Evolutionary conservation across 768 basidiomycete genomes (phyloP).

Genomic region (Leccinum rimulosum): DNA sequence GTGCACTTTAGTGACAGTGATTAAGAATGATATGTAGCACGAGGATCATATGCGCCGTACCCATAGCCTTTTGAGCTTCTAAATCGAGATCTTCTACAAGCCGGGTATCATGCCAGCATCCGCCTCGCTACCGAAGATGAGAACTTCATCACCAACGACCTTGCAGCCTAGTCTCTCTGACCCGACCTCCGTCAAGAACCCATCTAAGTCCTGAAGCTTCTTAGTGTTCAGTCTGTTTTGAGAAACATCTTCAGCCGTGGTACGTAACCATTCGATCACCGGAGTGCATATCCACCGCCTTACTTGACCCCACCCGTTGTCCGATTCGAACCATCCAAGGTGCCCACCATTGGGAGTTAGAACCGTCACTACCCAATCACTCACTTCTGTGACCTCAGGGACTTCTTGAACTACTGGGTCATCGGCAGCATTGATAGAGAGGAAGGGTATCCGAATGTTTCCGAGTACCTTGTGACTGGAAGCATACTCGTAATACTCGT

Average conservation of each 20-base stretch:
- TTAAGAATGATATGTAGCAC: constrained; percentile 34
- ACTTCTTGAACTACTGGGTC: constrained; percentile 72
- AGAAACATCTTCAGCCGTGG: constrained; percentile 52
- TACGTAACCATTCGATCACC: constrained; percentile 67
- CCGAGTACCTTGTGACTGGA: constrained; percentile 62
- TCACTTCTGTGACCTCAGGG: constrained; percentile 54
- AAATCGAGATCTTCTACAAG: constrained; percentile 38
- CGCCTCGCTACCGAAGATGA: constrained; percentile 52
- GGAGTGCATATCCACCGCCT: constrained; percentile 68
- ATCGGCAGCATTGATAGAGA: constrained; percentile 72
- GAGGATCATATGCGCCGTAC: constrained; percentile 9
- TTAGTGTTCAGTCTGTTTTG: constrained; percentile 32
- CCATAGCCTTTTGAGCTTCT: constrained; percentile 9
- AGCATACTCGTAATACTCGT: constrained; percentile 48
- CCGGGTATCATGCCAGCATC: constrained; percentile 61
- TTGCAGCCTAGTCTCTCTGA: constrained; percentile 55
- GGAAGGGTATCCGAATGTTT: constrained; percentile 66
- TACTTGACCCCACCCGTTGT: constrained; percentile 31
- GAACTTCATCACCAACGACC: constrained; percentile 49
- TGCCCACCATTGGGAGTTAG: constrained; percentile 70
- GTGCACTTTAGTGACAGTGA: constrained; percentile 88
- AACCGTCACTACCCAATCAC: constrained; percentile 55
- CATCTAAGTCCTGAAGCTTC: constrained; percentile 49
- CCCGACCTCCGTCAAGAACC: constrained; percentile 60
- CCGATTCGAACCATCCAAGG: constrained; percentile 78